Percentiles rank a stretch among this genome's conserved stretches.
Conservation (phyloP, 1,284 basidiomycete genomes). For the Cerioporus squamosus region DNA sequence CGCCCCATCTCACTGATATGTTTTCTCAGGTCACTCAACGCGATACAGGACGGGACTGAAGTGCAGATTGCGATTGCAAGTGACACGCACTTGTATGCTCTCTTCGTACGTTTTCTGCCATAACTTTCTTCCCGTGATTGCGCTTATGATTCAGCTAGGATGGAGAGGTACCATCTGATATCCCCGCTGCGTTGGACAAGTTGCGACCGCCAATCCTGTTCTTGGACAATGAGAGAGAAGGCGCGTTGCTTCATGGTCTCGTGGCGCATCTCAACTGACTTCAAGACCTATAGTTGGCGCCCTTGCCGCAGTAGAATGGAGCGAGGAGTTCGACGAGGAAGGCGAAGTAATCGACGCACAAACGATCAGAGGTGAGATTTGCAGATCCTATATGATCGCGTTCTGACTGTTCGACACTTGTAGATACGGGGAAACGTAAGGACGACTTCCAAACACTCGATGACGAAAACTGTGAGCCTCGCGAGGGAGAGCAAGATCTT, state of each 20-base stretch:
- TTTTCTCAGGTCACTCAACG: neutral
- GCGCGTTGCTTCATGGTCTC: neutral
- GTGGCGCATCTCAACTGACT: neutral
- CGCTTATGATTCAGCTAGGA: conserved; percentile 6
- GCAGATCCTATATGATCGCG: too few relatives aligned
- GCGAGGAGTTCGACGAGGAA: conserved; percentile 6
- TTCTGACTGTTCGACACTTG: neutral
- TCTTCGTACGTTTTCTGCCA: conserved; percentile 10
- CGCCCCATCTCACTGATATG: neutral
- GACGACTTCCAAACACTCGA: neutral
- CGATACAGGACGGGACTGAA: conserved; percentile 9
- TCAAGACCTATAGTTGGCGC: conserved; percentile 14
- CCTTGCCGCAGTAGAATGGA: conserved; percentile 17
- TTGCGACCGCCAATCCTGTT: conserved; percentile 25
- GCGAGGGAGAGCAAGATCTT: neutral
- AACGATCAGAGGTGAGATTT: neutral
- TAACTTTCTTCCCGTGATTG: neutral
- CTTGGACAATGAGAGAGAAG: conserved; percentile 25
- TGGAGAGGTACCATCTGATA: conserved; percentile 23
- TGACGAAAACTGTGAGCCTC: neutral
- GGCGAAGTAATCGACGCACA: neutral
- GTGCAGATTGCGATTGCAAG: conserved; percentile 25
- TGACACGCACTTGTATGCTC: conserved; percentile 19
- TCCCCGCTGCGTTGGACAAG: conserved; percentile 19
- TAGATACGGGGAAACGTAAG: neutral